Conservation (phyloP, 139 green algal species). For the Auxenochlorella pyrenoidosa region DNA sequence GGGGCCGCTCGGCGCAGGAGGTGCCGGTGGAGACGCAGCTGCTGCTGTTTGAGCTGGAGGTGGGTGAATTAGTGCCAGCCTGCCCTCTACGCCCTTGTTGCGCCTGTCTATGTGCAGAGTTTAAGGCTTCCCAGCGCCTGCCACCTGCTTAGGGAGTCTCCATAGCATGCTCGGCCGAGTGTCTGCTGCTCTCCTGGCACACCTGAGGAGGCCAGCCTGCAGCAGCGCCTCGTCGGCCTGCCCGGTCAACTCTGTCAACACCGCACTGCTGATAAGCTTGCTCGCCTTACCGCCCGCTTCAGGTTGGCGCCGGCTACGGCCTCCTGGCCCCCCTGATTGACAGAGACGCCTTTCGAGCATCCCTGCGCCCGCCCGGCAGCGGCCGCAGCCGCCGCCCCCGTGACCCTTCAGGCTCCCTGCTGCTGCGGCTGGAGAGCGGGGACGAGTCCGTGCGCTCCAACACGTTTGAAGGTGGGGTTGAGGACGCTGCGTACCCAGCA, state of each 20-base stretch:
- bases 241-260: too few species aligned
- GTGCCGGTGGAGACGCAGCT: constrained; percentile 93
- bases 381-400: constrained; percentile 26
- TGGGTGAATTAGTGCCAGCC: constrained; percentile 48
- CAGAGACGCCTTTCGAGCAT: constrained; percentile 70
- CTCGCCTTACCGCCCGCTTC: too few species aligned
- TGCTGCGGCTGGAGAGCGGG: constrained; percentile 79
- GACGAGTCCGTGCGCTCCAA: constrained; percentile 48
- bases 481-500: too few species aligned
- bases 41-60: constrained; percentile 88
- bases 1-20: constrained; percentile 64
- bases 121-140: not conserved
- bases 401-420: constrained; percentile 45
- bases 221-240: too few species aligned
- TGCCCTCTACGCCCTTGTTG: constrained; percentile 38
- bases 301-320: constrained; percentile 45
- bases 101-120: too few species aligned
- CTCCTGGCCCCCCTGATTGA: constrained; percentile 86
- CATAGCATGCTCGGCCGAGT: not conserved
- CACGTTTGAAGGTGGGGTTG: constrained; percentile 24
- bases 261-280: too few species aligned
- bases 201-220: too few species aligned
- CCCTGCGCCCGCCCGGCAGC: constrained; percentile 58
- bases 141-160: too few species aligned
- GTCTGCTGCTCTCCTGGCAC: too few species aligned